These are phyloP conservation scores for Eragrostis curvula DNA, from an alignment of 176 grass and related monocot species.

Conservation along the genomic window DNA sequence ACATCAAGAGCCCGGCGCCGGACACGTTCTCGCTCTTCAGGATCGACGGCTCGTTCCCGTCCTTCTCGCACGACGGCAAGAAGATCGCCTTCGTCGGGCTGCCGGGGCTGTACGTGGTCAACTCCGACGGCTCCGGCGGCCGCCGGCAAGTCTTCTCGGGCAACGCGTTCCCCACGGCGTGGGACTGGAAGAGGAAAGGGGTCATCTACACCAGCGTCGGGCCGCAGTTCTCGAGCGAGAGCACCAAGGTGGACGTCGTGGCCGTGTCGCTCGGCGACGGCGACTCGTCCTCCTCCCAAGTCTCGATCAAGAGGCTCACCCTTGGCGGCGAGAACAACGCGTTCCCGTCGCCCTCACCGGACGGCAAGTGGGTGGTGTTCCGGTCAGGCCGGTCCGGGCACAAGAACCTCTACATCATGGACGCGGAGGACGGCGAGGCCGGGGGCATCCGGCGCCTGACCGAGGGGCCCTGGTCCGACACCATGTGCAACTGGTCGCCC, in stretches of 20 bases:
- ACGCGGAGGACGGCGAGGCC: slow-evolving; percentile 70
- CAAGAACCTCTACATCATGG: slow-evolving; percentile 95
- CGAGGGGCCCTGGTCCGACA: slow-evolving; percentile 78
- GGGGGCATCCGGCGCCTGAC: slow-evolving; percentile 65
- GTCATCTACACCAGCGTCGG: slow-evolving; percentile 82
- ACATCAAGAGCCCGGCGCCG: slow-evolving; percentile 50
- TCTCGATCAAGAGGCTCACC: slow-evolving; percentile 71
- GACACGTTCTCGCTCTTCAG: slow-evolving; percentile 82
- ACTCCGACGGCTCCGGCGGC: slow-evolving; percentile 69
- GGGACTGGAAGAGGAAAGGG: slow-evolving; percentile 92
- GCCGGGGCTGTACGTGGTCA: slow-evolving; percentile 79
- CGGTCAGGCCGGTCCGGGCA: slow-evolving; percentile 73
- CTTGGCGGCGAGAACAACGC: slow-evolving; percentile 71
- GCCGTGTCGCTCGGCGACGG: slow-evolving; percentile 56
- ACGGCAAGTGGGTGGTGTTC: slow-evolving; percentile 93
- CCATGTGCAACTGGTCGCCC: slow-evolving; percentile 96
- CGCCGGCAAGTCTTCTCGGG: slow-evolving; percentile 58
- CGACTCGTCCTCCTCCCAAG: neutral
- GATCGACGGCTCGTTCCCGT: slow-evolving; percentile 83
- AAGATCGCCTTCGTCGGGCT: slow-evolving; percentile 73
- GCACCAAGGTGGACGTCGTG: slow-evolving; percentile 74
- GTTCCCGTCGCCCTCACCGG: slow-evolving; percentile 87
- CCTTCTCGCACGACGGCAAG: slow-evolving; percentile 85
- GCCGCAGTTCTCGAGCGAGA: slow-evolving; percentile 63
- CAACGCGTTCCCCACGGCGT: slow-evolving; percentile 76